Percentiles rank a stretch among this genome's conserved stretches.
Conservation (phyloP, 1,139 yeast species). For the Suhomyces panamericanus region DNA sequence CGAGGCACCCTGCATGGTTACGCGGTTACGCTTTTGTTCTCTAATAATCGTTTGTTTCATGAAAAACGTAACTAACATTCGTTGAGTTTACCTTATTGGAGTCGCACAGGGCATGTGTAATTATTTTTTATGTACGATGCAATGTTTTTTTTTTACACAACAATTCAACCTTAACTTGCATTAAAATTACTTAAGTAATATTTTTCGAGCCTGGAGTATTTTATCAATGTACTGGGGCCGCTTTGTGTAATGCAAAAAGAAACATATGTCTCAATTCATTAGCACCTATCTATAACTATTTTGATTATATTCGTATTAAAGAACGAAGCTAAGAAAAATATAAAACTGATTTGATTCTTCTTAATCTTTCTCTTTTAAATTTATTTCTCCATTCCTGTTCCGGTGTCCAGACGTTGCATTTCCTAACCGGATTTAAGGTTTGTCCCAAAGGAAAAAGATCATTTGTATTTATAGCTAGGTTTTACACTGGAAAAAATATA, state of each 20-base stretch:
- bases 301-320: constrained; percentile 8
- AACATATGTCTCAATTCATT: constrained; percentile 7
- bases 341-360: constrained; percentile 3
- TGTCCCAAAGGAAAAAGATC: constrained; percentile 4
- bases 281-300: constrained; percentile 10
- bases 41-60: constrained; percentile 5
- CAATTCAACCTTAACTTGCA: constrained; percentile 7
- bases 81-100: constrained; percentile 1
- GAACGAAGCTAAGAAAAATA: constrained; percentile 4
- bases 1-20: neutral
- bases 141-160: constrained; percentile 2
- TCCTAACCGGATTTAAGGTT: constrained; percentile 3
- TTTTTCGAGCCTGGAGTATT: constrained; percentile 8
- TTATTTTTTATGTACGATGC: constrained; percentile 11
- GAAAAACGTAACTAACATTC: constrained; percentile 10
- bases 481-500: constrained; percentile 4
- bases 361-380: neutral
- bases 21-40: constrained; percentile 2
- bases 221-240: constrained; percentile 6
- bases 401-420: neutral
- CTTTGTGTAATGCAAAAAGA: constrained; percentile 11
- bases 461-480: constrained; percentile 4
- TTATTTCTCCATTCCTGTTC: neutral
- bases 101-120: constrained; percentile 6
- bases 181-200: constrained; percentile 6